These are phyloP conservation scores for Clathrospora elynae DNA, from an alignment of 2,329 filamentous ascomycete genomes.

Conservation along the genomic window DNA sequence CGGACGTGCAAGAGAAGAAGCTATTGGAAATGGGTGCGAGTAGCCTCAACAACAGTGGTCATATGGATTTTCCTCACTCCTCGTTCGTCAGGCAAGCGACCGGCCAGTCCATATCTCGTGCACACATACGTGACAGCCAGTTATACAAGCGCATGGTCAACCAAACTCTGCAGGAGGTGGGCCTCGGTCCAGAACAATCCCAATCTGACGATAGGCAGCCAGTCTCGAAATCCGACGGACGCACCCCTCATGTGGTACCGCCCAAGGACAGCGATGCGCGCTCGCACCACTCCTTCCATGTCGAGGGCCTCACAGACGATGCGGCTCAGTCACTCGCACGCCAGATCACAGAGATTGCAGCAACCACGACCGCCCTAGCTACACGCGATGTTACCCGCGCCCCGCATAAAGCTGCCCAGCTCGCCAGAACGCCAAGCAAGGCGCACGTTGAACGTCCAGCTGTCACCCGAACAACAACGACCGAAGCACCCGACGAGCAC, in stretches of 20 bases:
- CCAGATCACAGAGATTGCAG: slow-evolving; percentile 91
- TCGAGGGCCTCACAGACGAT: slow-evolving; percentile 75
- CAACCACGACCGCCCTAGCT: slow-evolving; percentile 85
- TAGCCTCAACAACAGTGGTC: slow-evolving; percentile 39
- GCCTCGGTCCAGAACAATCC: slow-evolving; percentile 64
- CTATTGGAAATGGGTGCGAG: slow-evolving; percentile 46
- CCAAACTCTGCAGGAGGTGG: slow-evolving; percentile 84
- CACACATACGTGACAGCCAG: slow-evolving; percentile 81
- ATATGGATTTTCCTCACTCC: slow-evolving; percentile 38
- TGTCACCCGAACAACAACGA: slow-evolving; percentile 46
- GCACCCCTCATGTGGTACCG: slow-evolving; percentile 45
- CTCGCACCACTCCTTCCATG: slow-evolving; percentile 53
- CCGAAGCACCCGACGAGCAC: slow-evolving; percentile 58
- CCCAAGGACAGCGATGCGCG: slow-evolving; percentile 46
- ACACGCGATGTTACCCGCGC: slow-evolving; percentile 72
- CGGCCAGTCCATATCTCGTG: slow-evolving; percentile 34
- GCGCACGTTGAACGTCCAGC: slow-evolving; percentile 48
- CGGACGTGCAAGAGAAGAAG: slow-evolving; percentile 55
- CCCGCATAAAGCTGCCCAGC: slow-evolving; percentile 57
- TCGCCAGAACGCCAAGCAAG: slow-evolving; percentile 44
- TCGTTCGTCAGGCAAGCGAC: slow-evolving; percentile 40
- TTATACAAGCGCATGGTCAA: slow-evolving; percentile 92
- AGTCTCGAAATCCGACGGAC: slow-evolving; percentile 29
- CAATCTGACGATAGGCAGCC: slow-evolving; percentile 47
- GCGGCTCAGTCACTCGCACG: slow-evolving; percentile 82